Base-by-base conservation (phyloP, 768 basidiomycete species). In the Chalciporus chontae region DNA sequence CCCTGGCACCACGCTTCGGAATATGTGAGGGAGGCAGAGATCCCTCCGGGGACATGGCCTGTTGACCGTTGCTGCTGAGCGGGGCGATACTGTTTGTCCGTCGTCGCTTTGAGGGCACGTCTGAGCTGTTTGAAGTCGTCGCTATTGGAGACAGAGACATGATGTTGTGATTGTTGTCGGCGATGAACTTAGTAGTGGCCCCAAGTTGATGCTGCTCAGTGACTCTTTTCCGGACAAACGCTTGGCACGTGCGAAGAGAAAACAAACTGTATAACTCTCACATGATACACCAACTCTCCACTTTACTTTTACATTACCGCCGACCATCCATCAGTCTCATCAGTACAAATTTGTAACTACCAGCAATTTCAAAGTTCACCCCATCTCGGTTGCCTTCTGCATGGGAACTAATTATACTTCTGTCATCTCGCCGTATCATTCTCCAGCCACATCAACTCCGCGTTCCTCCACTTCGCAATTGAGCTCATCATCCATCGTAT, bases 1-100 rank as follows among this genome's bases (percentile, higher is more conserved):
- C 90, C 55, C 89, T 76, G 48, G 89, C 87, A n/a, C 90, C 90
- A 60, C 90, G 78, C 77, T 92, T 93, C 39, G 90, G 88, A 57
- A 90, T 87, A 68, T 91, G 87, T n/a, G 74, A 63, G 26, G 74
- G n/a, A n/a, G n/a, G n/a, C n/a, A n/a, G n/a, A n/a, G 60, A 60
- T 34, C 61, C 65, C 42, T 71, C 71, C 48, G 68, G 63, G 11
- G 47, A 51, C 49, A 26, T 26, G 26, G 26, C 26, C 7, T 62
- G 61, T 23, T 52, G 58, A 18, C 48, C 21, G 47, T 31, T 44
- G 45, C 21, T 47, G 19, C 54, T 56, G 40, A 55, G 26, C 40
- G 46, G 55, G 15, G 54, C 52, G 11, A 47, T 60, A 49, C 68
- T 66, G 37, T 69, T 69, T 11, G 79, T 78, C 53, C 84, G 75